Conservation (phyloP, 129 eudicot genomes). For the Chrysanthemum seticuspe region DNA sequence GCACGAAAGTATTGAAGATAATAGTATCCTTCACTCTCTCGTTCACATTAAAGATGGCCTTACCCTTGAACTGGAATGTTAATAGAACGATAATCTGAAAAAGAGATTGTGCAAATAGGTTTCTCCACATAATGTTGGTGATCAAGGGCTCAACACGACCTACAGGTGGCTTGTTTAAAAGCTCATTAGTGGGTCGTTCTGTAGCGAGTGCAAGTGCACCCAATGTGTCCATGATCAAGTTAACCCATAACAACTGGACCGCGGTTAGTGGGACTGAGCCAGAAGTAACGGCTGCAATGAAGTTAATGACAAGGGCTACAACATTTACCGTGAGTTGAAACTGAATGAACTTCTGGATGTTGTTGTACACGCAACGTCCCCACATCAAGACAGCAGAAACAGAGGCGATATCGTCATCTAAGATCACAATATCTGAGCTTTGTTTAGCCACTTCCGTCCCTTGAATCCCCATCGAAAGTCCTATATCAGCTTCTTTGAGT, state of each 20-base stretch:
- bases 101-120: slow-evolving; percentile 61
- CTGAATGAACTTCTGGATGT: slow-evolving; percentile 81
- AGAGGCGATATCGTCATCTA: too few relatives aligned
- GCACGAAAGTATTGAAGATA: slow-evolving; percentile 74
- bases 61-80: slow-evolving; percentile 63
- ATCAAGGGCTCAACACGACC: slow-evolving; percentile 79
- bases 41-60: slow-evolving; percentile 46
- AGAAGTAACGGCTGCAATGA: slow-evolving; percentile 74
- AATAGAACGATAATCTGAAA: slow-evolving; percentile 64
- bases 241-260: slow-evolving; percentile 84
- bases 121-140: slow-evolving; percentile 92
- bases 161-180: slow-evolving; percentile 69
- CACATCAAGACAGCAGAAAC: too few relatives aligned
- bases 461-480: slow-evolving; percentile 51
- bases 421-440: background rate
- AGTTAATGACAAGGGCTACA: slow-evolving; percentile 80
- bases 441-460: slow-evolving; percentile 67
- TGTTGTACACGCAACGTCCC: slow-evolving; percentile 57
- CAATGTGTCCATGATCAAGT: slow-evolving; percentile 80
- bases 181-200: slow-evolving; percentile 69
- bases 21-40: slow-evolving; percentile 59
- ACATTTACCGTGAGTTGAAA: slow-evolving; percentile 86
- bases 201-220: slow-evolving; percentile 92
- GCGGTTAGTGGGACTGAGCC: slow-evolving; percentile 80
- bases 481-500: slow-evolving; percentile 81